Percentiles rank a stretch among this genome's conserved stretches.
These are phyloP conservation scores for Berkeleyomyces basicola DNA, from an alignment of 2,329 filamentous ascomycete species.

Conservation along the genomic window DNA sequence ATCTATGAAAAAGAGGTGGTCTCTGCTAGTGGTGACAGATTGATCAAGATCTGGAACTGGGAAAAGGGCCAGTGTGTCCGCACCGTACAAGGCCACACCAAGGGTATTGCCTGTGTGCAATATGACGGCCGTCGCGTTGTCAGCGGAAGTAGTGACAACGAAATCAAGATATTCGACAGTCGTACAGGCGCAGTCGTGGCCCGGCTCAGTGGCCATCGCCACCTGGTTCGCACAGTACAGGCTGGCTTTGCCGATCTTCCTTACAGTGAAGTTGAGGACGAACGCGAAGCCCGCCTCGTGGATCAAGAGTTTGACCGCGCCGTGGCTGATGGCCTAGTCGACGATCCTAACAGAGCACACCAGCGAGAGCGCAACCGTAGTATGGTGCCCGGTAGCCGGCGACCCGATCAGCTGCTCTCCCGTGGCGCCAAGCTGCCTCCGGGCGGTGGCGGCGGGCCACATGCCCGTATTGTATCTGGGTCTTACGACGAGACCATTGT, in stretches of 20 bases:
- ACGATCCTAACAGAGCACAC: conserved; percentile 18
- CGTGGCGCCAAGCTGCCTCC: conserved; percentile 78
- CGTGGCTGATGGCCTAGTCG: conserved; percentile 33
- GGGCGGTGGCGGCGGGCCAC: conserved; percentile 74
- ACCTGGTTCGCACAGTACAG: conserved; percentile 85
- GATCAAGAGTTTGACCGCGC: conserved; percentile 57
- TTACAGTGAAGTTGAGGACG: conserved; percentile 60
- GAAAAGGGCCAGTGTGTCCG: conserved; percentile 57
- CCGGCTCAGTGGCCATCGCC: conserved; percentile 63
- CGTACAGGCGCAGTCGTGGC: conserved; percentile 77
- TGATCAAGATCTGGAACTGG: conserved; percentile 92
- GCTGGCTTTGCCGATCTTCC: conserved; percentile 84
- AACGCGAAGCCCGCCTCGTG: conserved; percentile 52
- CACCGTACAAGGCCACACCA: conserved; percentile 73
- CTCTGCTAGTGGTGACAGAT: conserved; percentile 83
- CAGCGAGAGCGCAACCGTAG: conserved; percentile 24
- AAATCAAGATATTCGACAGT: conserved; percentile 87
- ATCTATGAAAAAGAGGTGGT: conserved; percentile 75
- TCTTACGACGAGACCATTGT: conserved; percentile 94
- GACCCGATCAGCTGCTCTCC: conserved; percentile 59
- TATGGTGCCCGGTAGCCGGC: conserved; percentile 54
- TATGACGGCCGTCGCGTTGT: conserved; percentile 89
- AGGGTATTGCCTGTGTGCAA: conserved; percentile 95
- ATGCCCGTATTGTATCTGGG: conserved; percentile 89
- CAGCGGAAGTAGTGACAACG: conserved; percentile 89